Evolutionary conservation across 768 basidiomycete genomes (phyloP).

Genomic region (Calvatia gigantea): DNA sequence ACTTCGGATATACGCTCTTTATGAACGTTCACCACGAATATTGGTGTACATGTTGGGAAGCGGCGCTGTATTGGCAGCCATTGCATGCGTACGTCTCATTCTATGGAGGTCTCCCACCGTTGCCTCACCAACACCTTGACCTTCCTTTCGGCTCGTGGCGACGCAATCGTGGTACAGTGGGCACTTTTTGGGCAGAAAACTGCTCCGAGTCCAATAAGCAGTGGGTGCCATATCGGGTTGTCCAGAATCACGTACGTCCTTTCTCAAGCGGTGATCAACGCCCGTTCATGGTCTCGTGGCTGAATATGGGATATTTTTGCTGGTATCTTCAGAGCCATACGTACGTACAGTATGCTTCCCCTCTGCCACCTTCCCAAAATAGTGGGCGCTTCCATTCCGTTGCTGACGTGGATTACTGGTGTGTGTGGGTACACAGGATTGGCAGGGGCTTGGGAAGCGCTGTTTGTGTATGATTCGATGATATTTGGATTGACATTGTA

Average conservation of each 20-base stretch:
- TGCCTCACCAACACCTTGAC: not conserved
- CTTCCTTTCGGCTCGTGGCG: not conserved
- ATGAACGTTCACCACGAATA: slow-evolving; percentile 35
- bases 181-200: slow-evolving; percentile 36
- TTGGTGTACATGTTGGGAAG: slow-evolving; percentile 31
- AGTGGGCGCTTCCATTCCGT: not conserved
- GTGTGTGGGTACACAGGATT: slow-evolving; percentile 20
- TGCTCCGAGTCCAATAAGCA: slow-evolving; percentile 17
- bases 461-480: slow-evolving; percentile 45
- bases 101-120: not conserved
- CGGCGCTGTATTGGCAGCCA: slow-evolving; percentile 24
- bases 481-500: slow-evolving; percentile 45
- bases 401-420: not conserved
- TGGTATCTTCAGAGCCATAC: slow-evolving; percentile 3
- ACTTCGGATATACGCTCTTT: slow-evolving; percentile 49
- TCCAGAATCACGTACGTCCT: slow-evolving; percentile 25
- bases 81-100: slow-evolving; percentile 32
- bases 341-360: slow-evolving; percentile 9
- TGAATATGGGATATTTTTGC: not conserved
- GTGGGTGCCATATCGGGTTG: slow-evolving; percentile 34
- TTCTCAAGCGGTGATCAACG: not conserved
- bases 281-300: not conserved
- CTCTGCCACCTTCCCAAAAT: not conserved
- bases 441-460: slow-evolving; percentile 45
- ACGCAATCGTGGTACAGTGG: slow-evolving; percentile 39